phyloP scores from a whole-genome alignment of 768 basidiomycete genomes.

The Amanita thiersii region DNA sequence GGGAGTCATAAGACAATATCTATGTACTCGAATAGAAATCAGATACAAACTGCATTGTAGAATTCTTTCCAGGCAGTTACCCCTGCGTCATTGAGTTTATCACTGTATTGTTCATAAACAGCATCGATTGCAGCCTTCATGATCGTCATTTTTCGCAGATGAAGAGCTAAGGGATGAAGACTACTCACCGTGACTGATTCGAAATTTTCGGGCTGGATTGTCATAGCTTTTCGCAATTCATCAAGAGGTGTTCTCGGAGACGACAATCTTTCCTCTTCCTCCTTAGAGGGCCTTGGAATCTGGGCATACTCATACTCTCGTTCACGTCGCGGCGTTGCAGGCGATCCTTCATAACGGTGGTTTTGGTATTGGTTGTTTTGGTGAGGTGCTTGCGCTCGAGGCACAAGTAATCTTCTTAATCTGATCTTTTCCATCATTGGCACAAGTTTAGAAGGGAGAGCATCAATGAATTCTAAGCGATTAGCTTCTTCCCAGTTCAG shows the following conservation, averaged over 20 bases:
- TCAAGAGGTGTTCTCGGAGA: not conserved
- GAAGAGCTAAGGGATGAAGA: not conserved
- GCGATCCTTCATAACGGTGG: not conserved
- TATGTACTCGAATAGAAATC: too few species aligned
- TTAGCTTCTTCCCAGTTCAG: constrained; percentile 4
- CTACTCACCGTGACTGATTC: not conserved
- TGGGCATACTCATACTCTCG: constrained; percentile 6
- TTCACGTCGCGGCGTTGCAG: not conserved
- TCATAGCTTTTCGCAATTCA: constrained; percentile 3
- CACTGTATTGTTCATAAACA: constrained; percentile 2
- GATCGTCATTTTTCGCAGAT: not conserved
- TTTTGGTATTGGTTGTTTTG: not conserved
- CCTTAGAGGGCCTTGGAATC: constrained; percentile 3
- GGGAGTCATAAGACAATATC: too few species aligned
- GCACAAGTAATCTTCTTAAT: not conserved
- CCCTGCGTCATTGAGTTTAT: not conserved
- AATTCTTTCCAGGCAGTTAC: not conserved
- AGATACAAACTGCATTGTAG: not conserved
- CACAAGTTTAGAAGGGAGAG: not conserved
- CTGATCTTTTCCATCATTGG: not conserved
- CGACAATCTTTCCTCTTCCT: not conserved
- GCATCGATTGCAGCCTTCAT: constrained; percentile 3
- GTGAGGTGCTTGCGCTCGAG: not conserved
- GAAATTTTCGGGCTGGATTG: constrained; percentile 3
- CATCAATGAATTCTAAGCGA: not conserved